Evolutionary conservation across 305 asterid genomes (phyloP).

Genomic region (Solanum aculeatissimum): DNA sequence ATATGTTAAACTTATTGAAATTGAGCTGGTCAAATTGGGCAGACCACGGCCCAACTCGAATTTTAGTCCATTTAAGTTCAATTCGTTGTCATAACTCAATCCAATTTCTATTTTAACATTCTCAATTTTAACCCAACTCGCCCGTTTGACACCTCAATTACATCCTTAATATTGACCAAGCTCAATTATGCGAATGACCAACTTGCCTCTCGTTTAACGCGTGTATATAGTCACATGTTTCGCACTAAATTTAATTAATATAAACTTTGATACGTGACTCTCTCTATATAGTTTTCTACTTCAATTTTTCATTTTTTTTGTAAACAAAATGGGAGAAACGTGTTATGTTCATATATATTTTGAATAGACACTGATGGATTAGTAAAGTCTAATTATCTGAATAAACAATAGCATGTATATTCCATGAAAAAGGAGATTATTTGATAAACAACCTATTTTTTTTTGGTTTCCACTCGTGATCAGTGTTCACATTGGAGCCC

Average conservation of each 20-base stretch:
- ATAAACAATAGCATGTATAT: background rate
- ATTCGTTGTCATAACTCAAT: too few species aligned
- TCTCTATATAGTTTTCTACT: background rate
- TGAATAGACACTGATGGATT: background rate
- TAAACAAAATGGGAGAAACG: background rate
- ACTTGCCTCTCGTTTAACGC: background rate
- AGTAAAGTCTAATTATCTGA: background rate
- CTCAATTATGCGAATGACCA: background rate
- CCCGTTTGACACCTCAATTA: too few species aligned
- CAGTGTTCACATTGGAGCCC: too few species aligned
- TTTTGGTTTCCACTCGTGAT: too few species aligned
- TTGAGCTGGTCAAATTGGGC: too few species aligned
- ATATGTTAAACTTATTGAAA: too few species aligned
- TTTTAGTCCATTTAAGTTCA: too few species aligned
- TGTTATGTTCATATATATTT: background rate
- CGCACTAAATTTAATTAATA: background rate
- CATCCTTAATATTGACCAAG: background rate
- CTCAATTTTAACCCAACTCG: too few species aligned
- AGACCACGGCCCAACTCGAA: too few species aligned
- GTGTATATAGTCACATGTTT: background rate
- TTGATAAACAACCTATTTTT: too few species aligned
- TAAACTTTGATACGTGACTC: background rate
- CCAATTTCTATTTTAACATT: too few species aligned
- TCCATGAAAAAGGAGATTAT: too few species aligned
- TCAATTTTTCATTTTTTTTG: background rate